Percentiles rank a stretch among this genome's conserved stretches.
Evolutionary conservation across 441 rosid species (phyloP).

Genomic region (Gossypium aridum): DNA sequence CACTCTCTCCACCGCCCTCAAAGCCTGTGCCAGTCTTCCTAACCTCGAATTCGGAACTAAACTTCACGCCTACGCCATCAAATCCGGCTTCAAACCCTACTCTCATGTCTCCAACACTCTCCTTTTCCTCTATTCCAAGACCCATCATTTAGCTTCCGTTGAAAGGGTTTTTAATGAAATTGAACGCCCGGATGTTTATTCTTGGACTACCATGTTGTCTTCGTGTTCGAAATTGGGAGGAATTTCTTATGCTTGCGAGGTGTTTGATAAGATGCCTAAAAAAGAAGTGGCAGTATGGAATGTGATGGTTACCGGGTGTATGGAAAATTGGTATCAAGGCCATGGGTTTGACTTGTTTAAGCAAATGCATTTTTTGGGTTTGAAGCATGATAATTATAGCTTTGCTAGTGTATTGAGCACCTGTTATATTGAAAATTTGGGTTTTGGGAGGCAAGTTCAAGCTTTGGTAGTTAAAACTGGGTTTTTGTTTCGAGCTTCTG

Average conservation of each 20-base stretch:
- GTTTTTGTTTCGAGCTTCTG: conserved; percentile 35
- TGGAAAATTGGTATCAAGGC: conserved; percentile 40
- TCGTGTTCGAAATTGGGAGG: conserved; percentile 40
- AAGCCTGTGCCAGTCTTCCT: conserved; percentile 52
- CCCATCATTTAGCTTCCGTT: conserved; percentile 28
- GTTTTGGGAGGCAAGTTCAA: conserved; percentile 60
- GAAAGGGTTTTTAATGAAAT: conserved; percentile 46
- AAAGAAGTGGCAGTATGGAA: conserved; percentile 56
- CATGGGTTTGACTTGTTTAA: conserved; percentile 42
- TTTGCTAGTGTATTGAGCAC: conserved; percentile 59
- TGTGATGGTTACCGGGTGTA: conserved; percentile 66
- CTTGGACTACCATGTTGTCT: conserved; percentile 61
- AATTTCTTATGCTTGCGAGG: conserved; percentile 36
- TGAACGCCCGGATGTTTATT: conserved; percentile 51
- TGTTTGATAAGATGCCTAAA: conserved; percentile 49
- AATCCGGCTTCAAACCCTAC: conserved; percentile 35
- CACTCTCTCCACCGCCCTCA: conserved; percentile 51
- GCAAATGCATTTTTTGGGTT: conserved; percentile 51
- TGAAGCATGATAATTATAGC: conserved; percentile 56
- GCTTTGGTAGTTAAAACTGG: conserved; percentile 53
- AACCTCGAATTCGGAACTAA: conserved; percentile 37
- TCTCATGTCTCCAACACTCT: conserved; percentile 58
- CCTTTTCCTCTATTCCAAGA: conserved; percentile 47
- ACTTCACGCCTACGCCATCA: conserved; percentile 51
- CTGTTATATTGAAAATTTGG: conserved; percentile 33